A percentile compares a stretch with the other conserved stretches of the same genome.
Evolutionary conservation across 176 grass and related monocot genomes (phyloP).

Genomic region (Rhynchospora breviuscula): DNA sequence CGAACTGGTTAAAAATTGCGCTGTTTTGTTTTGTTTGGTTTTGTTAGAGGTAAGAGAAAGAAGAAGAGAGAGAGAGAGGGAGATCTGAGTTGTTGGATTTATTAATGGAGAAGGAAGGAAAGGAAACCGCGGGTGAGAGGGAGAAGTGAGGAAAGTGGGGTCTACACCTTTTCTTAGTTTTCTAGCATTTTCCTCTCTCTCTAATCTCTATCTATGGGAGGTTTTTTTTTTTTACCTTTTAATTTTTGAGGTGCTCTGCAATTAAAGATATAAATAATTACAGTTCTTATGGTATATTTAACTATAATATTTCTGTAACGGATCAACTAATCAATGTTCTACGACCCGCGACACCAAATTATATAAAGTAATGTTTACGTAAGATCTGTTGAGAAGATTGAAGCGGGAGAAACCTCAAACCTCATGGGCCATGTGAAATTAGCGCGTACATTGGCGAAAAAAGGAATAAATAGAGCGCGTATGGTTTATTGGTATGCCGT

Average conservation of each 20-base stretch:
- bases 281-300: not conserved
- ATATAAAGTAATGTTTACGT: no score
- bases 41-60: no score
- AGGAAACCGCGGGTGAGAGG: not conserved
- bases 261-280: not conserved
- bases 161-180: not conserved
- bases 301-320: not conserved
- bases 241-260: not conserved
- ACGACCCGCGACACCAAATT: no score
- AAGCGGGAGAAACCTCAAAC: not conserved
- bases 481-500: no score
- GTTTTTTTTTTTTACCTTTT: not conserved
- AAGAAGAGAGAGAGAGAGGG: not conserved
- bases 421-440: not conserved
- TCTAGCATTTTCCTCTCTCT: not conserved
- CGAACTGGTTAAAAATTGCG: no score
- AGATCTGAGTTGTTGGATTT: slow-evolving; percentile 16
- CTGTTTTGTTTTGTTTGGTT: no score
- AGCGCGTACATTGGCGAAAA: not conserved
- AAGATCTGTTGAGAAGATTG: not conserved
- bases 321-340: no score
- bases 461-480: not conserved
- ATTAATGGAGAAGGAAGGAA: not conserved
- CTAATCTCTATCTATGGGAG: not conserved
- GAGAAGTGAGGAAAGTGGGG: not conserved